These are phyloP conservation scores for Gynandropsis gynandra DNA, from an alignment of 345 rosid species.

Conservation along the genomic window DNA sequence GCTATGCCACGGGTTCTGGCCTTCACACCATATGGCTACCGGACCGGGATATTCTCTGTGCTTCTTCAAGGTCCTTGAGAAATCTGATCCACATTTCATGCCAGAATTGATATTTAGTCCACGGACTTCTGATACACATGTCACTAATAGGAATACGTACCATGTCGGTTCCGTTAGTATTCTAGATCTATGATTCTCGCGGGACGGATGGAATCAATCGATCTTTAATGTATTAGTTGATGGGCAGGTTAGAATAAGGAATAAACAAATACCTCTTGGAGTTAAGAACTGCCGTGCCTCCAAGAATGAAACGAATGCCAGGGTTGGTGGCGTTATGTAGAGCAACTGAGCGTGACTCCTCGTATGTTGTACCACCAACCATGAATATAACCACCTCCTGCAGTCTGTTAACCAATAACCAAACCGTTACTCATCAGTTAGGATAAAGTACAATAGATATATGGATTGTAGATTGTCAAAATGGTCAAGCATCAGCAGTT, in stretches of 20 bases:
- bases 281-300: conserved; percentile 71
- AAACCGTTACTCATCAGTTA: background rate
- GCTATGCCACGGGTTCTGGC: background rate
- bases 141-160: background rate
- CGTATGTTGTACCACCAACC: conserved; percentile 97
- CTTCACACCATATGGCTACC: conserved; percentile 47
- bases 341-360: conserved; percentile 83
- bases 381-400: conserved; percentile 86
- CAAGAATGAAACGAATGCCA: conserved; percentile 83
- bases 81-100: conserved; percentile 40
- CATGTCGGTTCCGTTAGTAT: too few relatives aligned
- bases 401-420: conserved; percentile 43
- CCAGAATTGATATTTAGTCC: background rate
- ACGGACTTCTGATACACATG: conserved; percentile 8
- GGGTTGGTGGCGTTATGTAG: conserved; percentile 66
- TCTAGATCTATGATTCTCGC: too few relatives aligned
- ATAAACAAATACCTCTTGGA: conserved; percentile 59
- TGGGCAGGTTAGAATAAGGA: background rate
- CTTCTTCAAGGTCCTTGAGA: conserved; percentile 78
- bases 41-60: conserved; percentile 57
- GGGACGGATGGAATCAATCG: too few relatives aligned
- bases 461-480: background rate
- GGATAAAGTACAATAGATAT: background rate
- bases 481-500: background rate
- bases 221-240: too few relatives aligned